Percentiles rank a stretch among this genome's conserved stretches.
phyloP scores from a whole-genome alignment of 2,329 filamentous ascomycete genomes.

The Thelonectria discophora region DNA sequence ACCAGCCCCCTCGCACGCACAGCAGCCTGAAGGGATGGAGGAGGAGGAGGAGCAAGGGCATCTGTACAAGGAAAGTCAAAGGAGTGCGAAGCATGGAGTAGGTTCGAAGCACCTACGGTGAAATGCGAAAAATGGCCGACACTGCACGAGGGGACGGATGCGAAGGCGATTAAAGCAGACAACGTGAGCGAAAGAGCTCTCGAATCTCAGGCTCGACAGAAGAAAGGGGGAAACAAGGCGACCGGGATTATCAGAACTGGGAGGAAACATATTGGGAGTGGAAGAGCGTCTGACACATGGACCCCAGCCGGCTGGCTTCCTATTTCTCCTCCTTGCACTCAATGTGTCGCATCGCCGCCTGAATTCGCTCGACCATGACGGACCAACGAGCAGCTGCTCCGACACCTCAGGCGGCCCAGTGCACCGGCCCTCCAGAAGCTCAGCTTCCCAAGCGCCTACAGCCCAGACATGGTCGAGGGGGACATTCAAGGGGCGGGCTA shows the following conservation, averaged over 20 bases:
- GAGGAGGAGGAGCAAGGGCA: conserved; percentile 7
- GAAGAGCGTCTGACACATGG: conserved; percentile 20
- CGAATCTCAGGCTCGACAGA: not conserved
- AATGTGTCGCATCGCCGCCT: conserved; percentile 31
- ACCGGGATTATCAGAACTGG: not conserved
- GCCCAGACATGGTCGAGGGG: conserved; percentile 18
- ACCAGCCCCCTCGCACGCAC: conserved; percentile 9
- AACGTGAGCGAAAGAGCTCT: conserved; percentile 3
- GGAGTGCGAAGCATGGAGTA: not conserved
- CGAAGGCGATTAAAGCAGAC: not conserved
- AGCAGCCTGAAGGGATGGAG: conserved; percentile 1
- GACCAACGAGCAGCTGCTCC: conserved; percentile 27
- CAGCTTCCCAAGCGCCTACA: conserved; percentile 22
- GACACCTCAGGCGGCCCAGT: conserved; percentile 23
- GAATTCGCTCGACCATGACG: conserved; percentile 30
- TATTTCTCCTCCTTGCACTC: conserved; percentile 5
- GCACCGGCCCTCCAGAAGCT: conserved; percentile 21
- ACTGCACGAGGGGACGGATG: not conserved
- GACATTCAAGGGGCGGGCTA: conserved; percentile 22
- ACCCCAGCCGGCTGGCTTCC: conserved; percentile 11
- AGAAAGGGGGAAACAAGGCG: conserved; percentile 1
- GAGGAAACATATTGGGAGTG: conserved; percentile 1
- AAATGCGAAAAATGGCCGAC: not conserved
- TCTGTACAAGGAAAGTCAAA: conserved; percentile 4
- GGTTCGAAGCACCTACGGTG: not conserved